Evolutionary conservation across 2,329 filamentous ascomycete genomes (phyloP).

Genomic region (Sporothrix dimorphospora): DNA sequence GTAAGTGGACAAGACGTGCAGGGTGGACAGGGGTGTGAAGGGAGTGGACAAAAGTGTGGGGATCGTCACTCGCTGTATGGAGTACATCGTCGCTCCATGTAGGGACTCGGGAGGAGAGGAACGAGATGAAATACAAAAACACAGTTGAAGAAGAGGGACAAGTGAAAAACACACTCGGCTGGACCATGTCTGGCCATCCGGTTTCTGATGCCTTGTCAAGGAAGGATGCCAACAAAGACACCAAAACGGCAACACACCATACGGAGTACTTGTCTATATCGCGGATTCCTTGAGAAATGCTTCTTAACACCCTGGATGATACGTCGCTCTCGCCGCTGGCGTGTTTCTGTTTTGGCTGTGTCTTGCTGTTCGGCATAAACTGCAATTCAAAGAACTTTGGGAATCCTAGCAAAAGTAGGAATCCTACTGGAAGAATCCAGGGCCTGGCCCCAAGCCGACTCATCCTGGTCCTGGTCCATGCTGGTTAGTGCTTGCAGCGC

Average conservation of each 20-base stretch:
- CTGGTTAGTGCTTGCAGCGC: not conserved
- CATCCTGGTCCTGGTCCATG: not conserved
- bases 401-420: constrained; percentile 9
- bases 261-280: not conserved
- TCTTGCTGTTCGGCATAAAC: constrained; percentile 11
- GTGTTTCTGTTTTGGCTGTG: not conserved
- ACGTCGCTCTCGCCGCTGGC: constrained; percentile 1
- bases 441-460: not conserved
- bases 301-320: not conserved
- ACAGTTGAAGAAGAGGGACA: not conserved
- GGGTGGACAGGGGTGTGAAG: constrained; percentile 9
- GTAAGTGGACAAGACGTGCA: constrained; percentile 9
- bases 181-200: not conserved
- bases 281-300: not conserved
- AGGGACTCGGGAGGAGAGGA: constrained; percentile 10
- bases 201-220: not conserved
- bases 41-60: constrained; percentile 20
- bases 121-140: not conserved
- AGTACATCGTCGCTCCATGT: constrained; percentile 13
- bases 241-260: not conserved
- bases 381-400: not conserved
- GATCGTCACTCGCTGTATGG: not conserved
- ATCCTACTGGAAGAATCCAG: not conserved
- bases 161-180: not conserved
- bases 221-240: not conserved